These are phyloP conservation scores for Botrytis fragariae DNA, from an alignment of 2,329 filamentous ascomycete genomes.

Conservation along the genomic window DNA sequence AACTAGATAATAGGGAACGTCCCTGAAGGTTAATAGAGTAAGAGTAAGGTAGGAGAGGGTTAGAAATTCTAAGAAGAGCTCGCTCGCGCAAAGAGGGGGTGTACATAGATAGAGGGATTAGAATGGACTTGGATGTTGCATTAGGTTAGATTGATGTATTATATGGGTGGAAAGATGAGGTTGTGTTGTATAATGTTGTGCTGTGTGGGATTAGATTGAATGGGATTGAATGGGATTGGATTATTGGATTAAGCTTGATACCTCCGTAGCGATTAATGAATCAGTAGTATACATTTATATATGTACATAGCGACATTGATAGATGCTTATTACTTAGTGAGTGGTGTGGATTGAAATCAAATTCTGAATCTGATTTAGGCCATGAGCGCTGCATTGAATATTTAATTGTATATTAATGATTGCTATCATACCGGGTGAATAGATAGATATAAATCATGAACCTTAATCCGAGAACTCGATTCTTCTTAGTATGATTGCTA, in stretches of 20 bases:
- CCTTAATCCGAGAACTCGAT: too few species aligned
- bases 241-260: not conserved
- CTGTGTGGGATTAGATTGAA: not conserved
- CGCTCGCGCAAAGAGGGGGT: not conserved
- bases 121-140: not conserved
- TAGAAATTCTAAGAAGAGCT: not conserved
- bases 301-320: not conserved
- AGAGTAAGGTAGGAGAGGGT: not conserved
- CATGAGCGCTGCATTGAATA: too few species aligned
- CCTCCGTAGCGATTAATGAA: not conserved
- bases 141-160: not conserved
- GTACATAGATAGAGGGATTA: not conserved
- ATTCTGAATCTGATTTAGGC: too few species aligned
- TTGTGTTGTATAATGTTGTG: not conserved
- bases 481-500: too few species aligned
- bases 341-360: not conserved
- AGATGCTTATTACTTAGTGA: not conserved
- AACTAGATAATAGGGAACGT: not conserved
- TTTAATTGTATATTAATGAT: too few species aligned
- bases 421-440: too few species aligned
- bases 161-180: not conserved
- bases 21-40: not conserved
- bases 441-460: too few species aligned
- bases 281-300: not conserved
- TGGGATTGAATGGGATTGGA: not conserved